Evolutionary conservation across 495 filamentous ascomycete genomes (phyloP).

Genomic region (Penicillium silybi): DNA sequence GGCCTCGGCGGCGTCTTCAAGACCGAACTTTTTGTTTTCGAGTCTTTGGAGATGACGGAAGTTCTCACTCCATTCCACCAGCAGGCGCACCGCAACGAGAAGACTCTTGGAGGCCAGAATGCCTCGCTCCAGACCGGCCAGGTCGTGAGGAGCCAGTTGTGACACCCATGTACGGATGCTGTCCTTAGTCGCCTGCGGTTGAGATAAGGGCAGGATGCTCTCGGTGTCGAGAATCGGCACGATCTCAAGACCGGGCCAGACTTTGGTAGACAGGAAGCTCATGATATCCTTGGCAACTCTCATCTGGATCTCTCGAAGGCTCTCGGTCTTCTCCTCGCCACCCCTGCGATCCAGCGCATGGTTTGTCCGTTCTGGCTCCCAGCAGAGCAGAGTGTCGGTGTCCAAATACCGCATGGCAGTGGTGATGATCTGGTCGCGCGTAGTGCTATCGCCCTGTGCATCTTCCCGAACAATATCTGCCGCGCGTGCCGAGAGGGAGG

Average conservation of each 20-base stretch:
- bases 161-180: slow-evolving; percentile 77
- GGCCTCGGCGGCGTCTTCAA: slow-evolving; percentile 66
- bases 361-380: slow-evolving; percentile 61
- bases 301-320: slow-evolving; percentile 69
- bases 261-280: slow-evolving; percentile 58
- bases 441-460: slow-evolving; percentile 38
- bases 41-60: slow-evolving; percentile 43
- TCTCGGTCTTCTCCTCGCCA: slow-evolving; percentile 35
- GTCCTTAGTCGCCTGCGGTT: slow-evolving; percentile 67
- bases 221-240: slow-evolving; percentile 67
- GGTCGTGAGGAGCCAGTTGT: slow-evolving; percentile 66
- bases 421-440: slow-evolving; percentile 55
- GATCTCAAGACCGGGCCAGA: slow-evolving; percentile 87
- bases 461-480: slow-evolving; percentile 71
- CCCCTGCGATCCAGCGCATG: slow-evolving; percentile 24
- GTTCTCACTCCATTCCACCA: slow-evolving; percentile 86
- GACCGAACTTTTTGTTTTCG: slow-evolving; percentile 39
- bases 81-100: slow-evolving; percentile 66
- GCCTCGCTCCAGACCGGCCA: slow-evolving; percentile 81
- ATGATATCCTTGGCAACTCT: slow-evolving; percentile 63
- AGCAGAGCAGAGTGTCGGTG: slow-evolving; percentile 93
- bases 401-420: slow-evolving; percentile 80
- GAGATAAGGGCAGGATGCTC: slow-evolving; percentile 66
- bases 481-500: slow-evolving; percentile 75
- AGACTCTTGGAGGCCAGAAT: slow-evolving; percentile 84